phyloP scores from a whole-genome alignment of 805 yeast genomes.

The Cyberlindnera mississippiensis region DNA sequence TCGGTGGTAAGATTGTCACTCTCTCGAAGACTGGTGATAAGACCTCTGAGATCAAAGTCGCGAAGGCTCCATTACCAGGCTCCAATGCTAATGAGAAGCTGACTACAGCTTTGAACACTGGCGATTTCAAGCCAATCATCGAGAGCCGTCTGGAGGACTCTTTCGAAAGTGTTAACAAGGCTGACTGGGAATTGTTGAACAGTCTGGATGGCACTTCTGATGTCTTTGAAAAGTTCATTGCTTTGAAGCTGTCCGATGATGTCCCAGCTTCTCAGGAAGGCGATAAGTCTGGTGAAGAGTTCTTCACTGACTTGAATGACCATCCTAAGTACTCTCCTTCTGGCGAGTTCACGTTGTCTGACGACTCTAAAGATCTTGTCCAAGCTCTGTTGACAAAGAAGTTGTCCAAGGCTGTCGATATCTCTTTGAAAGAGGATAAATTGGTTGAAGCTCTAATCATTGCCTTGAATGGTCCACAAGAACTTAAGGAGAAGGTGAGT shows the following conservation, averaged over 20 bases:
- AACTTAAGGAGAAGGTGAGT: constrained; percentile 62
- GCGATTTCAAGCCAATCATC: constrained; percentile 52
- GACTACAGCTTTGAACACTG: constrained; percentile 51
- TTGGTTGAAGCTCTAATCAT: constrained; percentile 78
- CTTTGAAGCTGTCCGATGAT: constrained; percentile 32
- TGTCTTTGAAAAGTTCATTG: constrained; percentile 43
- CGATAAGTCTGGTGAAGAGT: constrained; percentile 32
- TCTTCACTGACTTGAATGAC: constrained; percentile 34
- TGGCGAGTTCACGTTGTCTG: constrained; percentile 48
- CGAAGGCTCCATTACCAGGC: constrained; percentile 35
- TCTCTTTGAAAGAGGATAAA: constrained; percentile 58
- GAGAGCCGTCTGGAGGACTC: constrained; percentile 46
- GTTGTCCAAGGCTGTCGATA: constrained; percentile 59
- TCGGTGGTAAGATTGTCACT: constrained; percentile 83
- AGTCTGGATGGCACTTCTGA: constrained; percentile 50
- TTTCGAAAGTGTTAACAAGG: constrained; percentile 37
- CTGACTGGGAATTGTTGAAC: constrained; percentile 65
- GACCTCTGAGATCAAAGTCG: constrained; percentile 40
- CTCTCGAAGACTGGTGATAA: constrained; percentile 40
- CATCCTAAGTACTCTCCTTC: constrained; percentile 38
- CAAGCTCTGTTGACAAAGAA: constrained; percentile 58
- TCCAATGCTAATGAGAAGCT: constrained; percentile 40
- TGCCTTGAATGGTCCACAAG: constrained; percentile 63
- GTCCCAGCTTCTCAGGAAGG: constrained; percentile 20
- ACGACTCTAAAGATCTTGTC: constrained; percentile 40